Conservation (phyloP, 352 stramenopile species). For the Globisporangium nagaii region DNA sequence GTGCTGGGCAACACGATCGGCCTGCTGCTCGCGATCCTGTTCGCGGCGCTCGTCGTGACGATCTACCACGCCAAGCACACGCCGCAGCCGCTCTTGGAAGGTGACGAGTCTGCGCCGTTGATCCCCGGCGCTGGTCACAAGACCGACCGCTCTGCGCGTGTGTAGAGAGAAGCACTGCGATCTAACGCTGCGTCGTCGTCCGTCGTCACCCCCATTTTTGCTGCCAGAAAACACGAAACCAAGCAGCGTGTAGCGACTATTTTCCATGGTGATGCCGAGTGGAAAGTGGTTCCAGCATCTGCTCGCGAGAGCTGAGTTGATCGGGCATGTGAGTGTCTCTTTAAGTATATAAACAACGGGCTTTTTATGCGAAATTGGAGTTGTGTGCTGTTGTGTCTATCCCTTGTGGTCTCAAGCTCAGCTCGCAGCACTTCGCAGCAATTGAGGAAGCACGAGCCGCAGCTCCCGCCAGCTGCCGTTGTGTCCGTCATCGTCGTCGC, state of each 20-base stretch:
- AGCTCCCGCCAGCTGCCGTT: constrained; percentile 25
- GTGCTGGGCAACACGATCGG: constrained; percentile 71
- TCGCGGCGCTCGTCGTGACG: constrained; percentile 33
- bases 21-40: constrained; percentile 44
- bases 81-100: constrained; percentile 1
- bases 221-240: background rate
- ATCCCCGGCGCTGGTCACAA: constrained; percentile 15
- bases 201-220: background rate
- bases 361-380: too few species aligned
- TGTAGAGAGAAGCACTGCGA: background rate
- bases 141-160: background rate
- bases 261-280: too few species aligned
- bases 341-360: too few species aligned
- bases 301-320: too few species aligned
- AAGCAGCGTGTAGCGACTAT: too few species aligned
- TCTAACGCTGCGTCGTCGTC: background rate
- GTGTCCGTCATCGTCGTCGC: constrained; percentile 9
- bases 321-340: too few species aligned
- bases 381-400: too few species aligned
- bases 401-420: too few species aligned
- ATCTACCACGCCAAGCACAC: constrained; percentile 53
- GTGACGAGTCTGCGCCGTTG: constrained; percentile 41
- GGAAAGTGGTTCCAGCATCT: too few species aligned
- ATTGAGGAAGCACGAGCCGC: constrained; percentile 33
- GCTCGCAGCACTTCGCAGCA: constrained; percentile 28